Evolutionary conservation across 306 rosid species (phyloP).

Genomic region (Cicer yamashitae): DNA sequence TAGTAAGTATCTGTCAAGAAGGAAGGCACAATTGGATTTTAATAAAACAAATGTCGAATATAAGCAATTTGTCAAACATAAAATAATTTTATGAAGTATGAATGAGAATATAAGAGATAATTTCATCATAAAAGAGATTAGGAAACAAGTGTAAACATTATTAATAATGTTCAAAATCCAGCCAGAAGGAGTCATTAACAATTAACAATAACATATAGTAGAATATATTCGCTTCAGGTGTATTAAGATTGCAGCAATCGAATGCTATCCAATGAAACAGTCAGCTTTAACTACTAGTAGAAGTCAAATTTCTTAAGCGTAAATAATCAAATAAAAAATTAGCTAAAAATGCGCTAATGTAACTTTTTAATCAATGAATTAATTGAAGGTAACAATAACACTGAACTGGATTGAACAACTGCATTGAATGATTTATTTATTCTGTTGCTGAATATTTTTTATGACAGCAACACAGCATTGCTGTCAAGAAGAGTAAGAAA

Average conservation of each 20-base stretch:
- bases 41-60: too few species aligned
- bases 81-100: too few species aligned
- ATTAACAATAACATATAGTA: too few species aligned
- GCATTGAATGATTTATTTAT: too few species aligned
- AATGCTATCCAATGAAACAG: not conserved
- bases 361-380: not conserved
- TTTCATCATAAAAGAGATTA: not conserved
- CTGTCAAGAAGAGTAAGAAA: not conserved
- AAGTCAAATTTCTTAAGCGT: not conserved
- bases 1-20: not conserved
- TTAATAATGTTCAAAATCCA: not conserved
- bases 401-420: too few species aligned
- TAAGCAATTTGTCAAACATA: too few species aligned
- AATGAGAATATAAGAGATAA: too few species aligned
- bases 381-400: not conserved
- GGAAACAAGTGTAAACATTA: not conserved
- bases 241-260: not conserved
- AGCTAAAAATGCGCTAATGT: not conserved
- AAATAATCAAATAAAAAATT: not conserved
- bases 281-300: not conserved
- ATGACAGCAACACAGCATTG: not conserved
- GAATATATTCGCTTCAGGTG: not conserved
- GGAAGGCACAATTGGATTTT: too few species aligned
- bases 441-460: too few species aligned
- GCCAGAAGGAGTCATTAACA: not conserved